Base-by-base conservation (phyloP, 2,329 filamentous ascomycete genomes). In the Lasiodiplodia gonubiensis region DNA sequence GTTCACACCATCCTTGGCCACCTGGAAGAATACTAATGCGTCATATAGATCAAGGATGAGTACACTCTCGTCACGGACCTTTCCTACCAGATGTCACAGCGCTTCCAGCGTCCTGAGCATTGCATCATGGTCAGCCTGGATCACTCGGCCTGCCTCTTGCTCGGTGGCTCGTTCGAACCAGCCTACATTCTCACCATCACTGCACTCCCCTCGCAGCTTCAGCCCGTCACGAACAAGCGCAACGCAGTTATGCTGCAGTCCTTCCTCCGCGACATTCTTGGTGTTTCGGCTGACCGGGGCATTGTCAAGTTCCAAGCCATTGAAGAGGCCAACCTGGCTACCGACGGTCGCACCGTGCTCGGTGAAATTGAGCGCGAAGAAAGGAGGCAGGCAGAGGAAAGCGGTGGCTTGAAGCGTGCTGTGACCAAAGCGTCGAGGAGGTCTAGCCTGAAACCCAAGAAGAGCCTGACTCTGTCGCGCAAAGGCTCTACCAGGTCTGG, bases 121-220 rank as follows among this genome's bases (percentile, higher is more conserved):
- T 91, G 89, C 10, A 89, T 97, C 68, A 87, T 92, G 74, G 87
- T 96, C 55, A 90, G 88, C 2, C 81, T 97, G n/a, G 86, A 90
- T 51, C 92, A 95, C 74, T 89, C 90, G 30, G 86, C 87, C 16
- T 92, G 90, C 74, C 86, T 97, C 72, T 82, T 92, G 66, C 90
- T 94, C 69, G 91, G 88, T 2, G 91, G 89, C 42, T 89, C 88
- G 5, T 90, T 92, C 70, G 90, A 93, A 61, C 90, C 92, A 3
- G 91, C 92, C 23, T 97, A 97, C 75, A 86, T 89, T 68, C 83
- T 97, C 74, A 90, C 88, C 39, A 86, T 97, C 68, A 89, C 86
- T 42, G 89, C 92, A 0, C 83, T 95, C 11, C 85, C 90, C 1
- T 84, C 84, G 12, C 86, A 92, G 70, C 81, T 95, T 67, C 89